Base-by-base conservation (phyloP, 2,329 filamentous ascomycete species). In the Fusarium virguliforme region DNA sequence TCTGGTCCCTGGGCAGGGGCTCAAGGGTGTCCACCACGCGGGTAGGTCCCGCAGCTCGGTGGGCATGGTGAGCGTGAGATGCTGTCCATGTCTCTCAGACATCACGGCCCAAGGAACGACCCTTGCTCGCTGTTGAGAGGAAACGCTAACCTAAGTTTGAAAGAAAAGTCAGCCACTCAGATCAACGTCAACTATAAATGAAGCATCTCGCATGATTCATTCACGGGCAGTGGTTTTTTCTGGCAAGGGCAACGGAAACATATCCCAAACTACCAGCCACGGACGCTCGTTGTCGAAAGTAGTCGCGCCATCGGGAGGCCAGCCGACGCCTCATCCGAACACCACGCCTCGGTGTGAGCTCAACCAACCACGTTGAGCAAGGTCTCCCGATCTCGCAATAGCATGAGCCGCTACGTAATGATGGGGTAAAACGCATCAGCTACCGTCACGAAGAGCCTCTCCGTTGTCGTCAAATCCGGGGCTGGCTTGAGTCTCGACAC, bases 401-500 rank as follows among this genome's bases (percentile, higher is more conserved):
- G 57, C 37, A 66, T 22, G 62, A 56, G 50, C 38, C 41, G 56
- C 63, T 74, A 74, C 72, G 67, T 74, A 71, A 73, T 73, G 64
- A 74, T 73, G 67, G 70, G 64, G 67, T 64, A 74, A 66, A 69
- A 48, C 32, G 12, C 61, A 54, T 32, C 63, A 57, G 48, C 48
- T 50, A 53, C 28, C 62, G 63, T 64, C 67, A 68, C 64, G 67
- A 68, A 59, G 60, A 74, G 61, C 51, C 15, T 55, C 24, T 64
- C 26, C 37, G 57, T 57, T 46, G 55, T 46, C 37, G 10, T 40
- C 35, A 26, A 48, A 26, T 50, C 34, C 30, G 26, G 58, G 34
- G 35, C 43, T 22, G 34, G 41, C 35, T 53, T 43, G 35, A 51
- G 50, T 41, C 13, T 46, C 22, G 22, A 55, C 58, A 43, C 22